Evolutionary conservation across 345 rosid species (phyloP), one percentile per base, ranked within the genome.

Genomic region (Rhodamnia argentea): DNA sequence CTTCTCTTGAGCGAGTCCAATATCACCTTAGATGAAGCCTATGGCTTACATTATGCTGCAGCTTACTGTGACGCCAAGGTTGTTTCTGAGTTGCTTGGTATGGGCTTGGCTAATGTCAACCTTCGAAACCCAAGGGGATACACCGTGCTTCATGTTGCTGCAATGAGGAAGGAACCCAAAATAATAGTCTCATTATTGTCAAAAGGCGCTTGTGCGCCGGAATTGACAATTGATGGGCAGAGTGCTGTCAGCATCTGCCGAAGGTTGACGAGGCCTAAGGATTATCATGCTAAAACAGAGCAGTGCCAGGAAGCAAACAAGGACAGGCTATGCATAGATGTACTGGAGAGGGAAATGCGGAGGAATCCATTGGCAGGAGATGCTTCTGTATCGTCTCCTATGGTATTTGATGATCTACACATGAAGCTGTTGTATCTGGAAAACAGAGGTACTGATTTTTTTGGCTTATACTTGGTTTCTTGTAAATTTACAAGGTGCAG

Each of bases 1-100:
- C 98, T 97, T 89, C 96, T 97, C 23, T 90, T 97, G 55, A 89
- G 94, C 1, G 99, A 97, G 88, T 95, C 99, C 87, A 88, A 92
- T 37, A 88, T 94, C 89, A 93, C 94, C 84, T 91, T 97, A 85
- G 95, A 97, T 86, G 92, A 93, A 87, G 99, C 96, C 42, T 86
- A 92, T 74, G 99, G 96, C 44, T 94, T 97, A 85, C 99, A 96
- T 90, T 97, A 97, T 83, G 93, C 95, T 86, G 96, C 93, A 27
- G 98, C 98, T 11, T 96, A 97, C 86, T 95, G 99, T 92, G 99
- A 97, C 87, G 94, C 97, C 23, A 97, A 97, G 91, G 94, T 96
- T 84, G 93, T 97, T 53, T 89, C 95, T 6, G 94, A 96, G 92
- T 91, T 97, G 89, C 96, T 97, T 75, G 82, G 89, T 89, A 90